Evolutionary conservation across 106 monocot genomes (phyloP), one percentile per base, ranked within the genome.

Genomic region (Acorus calamus): DNA sequence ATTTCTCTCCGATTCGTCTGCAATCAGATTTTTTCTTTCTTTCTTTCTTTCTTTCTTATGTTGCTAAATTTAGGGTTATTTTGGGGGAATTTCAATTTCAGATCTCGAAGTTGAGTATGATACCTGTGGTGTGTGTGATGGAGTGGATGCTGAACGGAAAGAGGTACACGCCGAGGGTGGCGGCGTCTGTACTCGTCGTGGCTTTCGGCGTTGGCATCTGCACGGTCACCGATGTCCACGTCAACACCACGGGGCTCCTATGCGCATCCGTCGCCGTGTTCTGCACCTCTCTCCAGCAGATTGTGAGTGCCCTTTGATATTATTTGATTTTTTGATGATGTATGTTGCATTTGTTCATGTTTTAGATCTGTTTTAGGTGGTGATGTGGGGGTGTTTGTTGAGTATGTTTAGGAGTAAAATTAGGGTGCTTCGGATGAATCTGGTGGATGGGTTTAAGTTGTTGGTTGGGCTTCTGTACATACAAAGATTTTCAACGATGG

Each of bases 101-200:
- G 94, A 96, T 96, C 47, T 85, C 94, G 3, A 96, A 96, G 59
- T 66, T 96, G 76, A 96, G 94, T 74, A 96, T 96, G 68, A 96
- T 91, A 70, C 94, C 94, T 9, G 84, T 96, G 52, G 94, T 96
- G 14, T 96, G 94, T 69, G 42, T 87, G 56, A 80, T 96, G 94
- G 94, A 96, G 61, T 96, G 81, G 84, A 50, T 91, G n/a, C 76
- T 96, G 11, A 69, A 96, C 60, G 85, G 72, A 72, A 96, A 96
- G 66, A 76, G 73, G 57, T 96, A 91, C 73, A 78, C 84, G 6
- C 50, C 78, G 4, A 74, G 73, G 63, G 94, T 96, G 71, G 87
- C 91, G 56, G 74, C 72, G 66, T 66, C 90, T 47, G 94, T 96
- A 46, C 41, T 80, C 7, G 75, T 80, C 7, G 94, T 96, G 12